These are phyloP conservation scores for Strobilomyces echinocephalus DNA, from an alignment of 768 basidiomycete genomes.

Conservation along the genomic window DNA sequence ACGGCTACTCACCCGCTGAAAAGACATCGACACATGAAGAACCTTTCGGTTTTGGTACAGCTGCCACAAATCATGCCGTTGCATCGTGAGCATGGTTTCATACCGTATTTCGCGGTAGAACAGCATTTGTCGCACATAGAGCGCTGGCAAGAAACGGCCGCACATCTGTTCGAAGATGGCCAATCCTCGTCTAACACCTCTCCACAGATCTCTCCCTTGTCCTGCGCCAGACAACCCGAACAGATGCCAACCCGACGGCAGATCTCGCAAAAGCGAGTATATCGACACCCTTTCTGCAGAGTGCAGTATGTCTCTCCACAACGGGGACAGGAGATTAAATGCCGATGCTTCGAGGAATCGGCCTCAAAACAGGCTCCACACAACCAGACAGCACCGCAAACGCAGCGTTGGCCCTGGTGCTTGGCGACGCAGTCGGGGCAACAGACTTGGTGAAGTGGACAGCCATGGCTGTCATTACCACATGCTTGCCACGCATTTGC, in stretches of 20 bases:
- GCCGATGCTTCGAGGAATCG: no score
- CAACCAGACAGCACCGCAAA: neutral
- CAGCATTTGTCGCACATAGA: no score
- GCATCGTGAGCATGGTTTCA: no score
- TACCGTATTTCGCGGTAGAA: no score
- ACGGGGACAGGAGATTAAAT: neutral
- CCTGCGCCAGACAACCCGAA: neutral
- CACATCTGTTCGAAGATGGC: no score
- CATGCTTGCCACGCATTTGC: neutral
- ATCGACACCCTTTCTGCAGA: neutral
- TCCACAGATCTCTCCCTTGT: neutral
- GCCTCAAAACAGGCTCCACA: neutral
- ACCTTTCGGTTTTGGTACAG: no score
- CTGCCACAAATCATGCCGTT: no score
- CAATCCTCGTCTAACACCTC: no score
- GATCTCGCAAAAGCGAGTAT: neutral
- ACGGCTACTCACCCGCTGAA: no score
- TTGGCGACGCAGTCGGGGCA: neutral
- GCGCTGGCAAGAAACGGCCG: no score
- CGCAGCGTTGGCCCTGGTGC: neutral
- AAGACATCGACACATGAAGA: no score
- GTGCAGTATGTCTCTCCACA: neutral
- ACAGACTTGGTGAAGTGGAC: neutral
- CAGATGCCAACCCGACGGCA: neutral
- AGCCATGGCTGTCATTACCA: neutral